A percentile compares a stretch with the other conserved stretches of the same genome.
phyloP scores from a whole-genome alignment of 2,329 filamentous ascomycete species.

The Podosphaera leucotricha region DNA sequence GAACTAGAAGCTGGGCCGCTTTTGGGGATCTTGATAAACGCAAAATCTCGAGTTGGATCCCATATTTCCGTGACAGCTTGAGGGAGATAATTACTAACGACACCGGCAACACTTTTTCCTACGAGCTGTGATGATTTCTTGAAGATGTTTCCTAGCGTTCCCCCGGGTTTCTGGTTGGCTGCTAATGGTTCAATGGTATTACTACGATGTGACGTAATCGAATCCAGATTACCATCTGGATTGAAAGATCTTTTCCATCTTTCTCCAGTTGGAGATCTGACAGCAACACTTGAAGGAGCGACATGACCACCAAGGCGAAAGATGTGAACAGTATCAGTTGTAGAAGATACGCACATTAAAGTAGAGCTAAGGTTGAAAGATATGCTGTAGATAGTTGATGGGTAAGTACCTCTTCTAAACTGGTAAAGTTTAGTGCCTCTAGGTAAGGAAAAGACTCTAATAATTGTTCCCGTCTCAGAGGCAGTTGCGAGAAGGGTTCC shows the following conservation, averaged over 20 bases:
- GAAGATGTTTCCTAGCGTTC: slow-evolving; percentile 72
- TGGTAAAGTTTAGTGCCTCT: slow-evolving; percentile 84
- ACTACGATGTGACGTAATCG: slow-evolving; percentile 12
- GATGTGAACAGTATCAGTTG: slow-evolving; percentile 88
- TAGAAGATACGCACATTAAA: slow-evolving; percentile 81
- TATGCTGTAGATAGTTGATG: slow-evolving; percentile 93
- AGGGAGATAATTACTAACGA: slow-evolving; percentile 77
- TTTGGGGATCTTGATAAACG: slow-evolving; percentile 81
- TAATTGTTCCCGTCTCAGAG: slow-evolving; percentile 93
- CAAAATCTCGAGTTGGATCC: slow-evolving; percentile 88
- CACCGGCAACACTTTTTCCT: slow-evolving; percentile 66
- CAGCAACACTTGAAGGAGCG: slow-evolving; percentile 15
- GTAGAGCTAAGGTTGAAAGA: slow-evolving; percentile 92
- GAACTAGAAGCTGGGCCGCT: slow-evolving; percentile 16
- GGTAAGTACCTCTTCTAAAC: slow-evolving; percentile 86
- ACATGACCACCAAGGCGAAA: slow-evolving; percentile 49
- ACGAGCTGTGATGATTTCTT: slow-evolving; percentile 90
- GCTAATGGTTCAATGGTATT: slow-evolving; percentile 11
- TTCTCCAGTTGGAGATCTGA: slow-evolving; percentile 8
- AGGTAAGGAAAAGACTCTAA: slow-evolving; percentile 83
- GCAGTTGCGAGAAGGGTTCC: slow-evolving; percentile 82
- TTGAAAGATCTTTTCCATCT: slow-evolving; percentile 19
- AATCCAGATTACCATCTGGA: slow-evolving; percentile 29
- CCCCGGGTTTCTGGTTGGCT: slow-evolving; percentile 30
- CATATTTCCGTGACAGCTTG: slow-evolving; percentile 93